Evolutionary conservation across 1,284 basidiomycete genomes (phyloP), one percentile per base, ranked within the genome.

Genomic region (Stereum hirsutum): DNA sequence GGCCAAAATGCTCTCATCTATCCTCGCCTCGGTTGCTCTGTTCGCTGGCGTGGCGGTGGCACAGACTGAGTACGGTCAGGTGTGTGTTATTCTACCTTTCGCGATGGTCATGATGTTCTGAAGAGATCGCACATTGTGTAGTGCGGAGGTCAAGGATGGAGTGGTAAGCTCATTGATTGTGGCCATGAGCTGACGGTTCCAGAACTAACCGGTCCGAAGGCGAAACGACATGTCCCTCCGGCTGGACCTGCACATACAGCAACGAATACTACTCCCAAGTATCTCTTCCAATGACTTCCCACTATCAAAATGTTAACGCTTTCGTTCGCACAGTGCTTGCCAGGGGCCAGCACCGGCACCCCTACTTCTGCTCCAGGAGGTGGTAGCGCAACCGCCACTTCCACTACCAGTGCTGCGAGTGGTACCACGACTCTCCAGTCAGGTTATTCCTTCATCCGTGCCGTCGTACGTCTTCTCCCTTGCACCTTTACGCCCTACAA

Each of bases 401-500:
- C 61, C 3, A 57, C 66, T 3, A 57, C 64, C 2, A 57, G 61
- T n/a, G 58, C 63, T 14, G 49, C 56, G 62, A 40, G 32, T 54
- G 20, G 58, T 5, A 61, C 67, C 7, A 50, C 71, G 2, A 75
- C 74, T 2, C 67, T 79, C 19, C 57, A 62, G 11, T 56, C 75
- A 6, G 71, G 70, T 23, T 70, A 72, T 48, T 72, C 74, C 7
- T 81, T 75, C 63, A 73, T 81, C 51, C 73, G 77, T 39, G 74
- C 77, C 8, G 77, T 78, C 26, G 76, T 77, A 56, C 46, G 73
- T 62, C 19, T 24, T 23, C 3, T 20, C 17, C 23, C 11, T 12
- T 10, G 15, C 12, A 31, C 3, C 28, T 31, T 11, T 6, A 31
- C 4, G 4, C 28, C 15, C 4, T 5, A 3, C 1, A 7, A 31